These are phyloP conservation scores for Neoboletus subvelutipes DNA, from an alignment of 768 basidiomycete species.

Conservation along the genomic window DNA sequence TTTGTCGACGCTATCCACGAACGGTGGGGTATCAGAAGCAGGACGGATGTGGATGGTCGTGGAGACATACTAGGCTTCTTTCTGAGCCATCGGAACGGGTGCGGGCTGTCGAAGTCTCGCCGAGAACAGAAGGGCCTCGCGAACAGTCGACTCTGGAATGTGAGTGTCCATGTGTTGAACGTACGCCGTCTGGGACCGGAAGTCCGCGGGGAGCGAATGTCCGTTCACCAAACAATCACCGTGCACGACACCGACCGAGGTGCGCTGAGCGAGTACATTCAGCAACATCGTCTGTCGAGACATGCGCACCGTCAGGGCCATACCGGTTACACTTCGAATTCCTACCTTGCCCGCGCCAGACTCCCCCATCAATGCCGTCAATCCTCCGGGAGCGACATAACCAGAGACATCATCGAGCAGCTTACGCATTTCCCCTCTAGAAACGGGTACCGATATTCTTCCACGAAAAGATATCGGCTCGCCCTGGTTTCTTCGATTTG, in stretches of 20 bases:
- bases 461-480: conserved; percentile 76
- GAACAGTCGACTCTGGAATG: conserved; percentile 69
- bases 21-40: neutral
- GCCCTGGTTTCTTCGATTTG: conserved; percentile 16
- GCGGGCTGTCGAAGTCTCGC: conserved; percentile 76
- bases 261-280: conserved; percentile 55
- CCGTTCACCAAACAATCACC: conserved; percentile 60
- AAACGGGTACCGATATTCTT: conserved; percentile 54
- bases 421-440: conserved; percentile 36
- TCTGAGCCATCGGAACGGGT: conserved; percentile 62
- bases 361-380: conserved; percentile 53
- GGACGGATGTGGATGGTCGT: neutral
- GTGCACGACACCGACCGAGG: conserved; percentile 44
- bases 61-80: conserved; percentile 69
- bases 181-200: conserved; percentile 56
- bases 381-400: conserved; percentile 49
- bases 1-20: conserved; percentile 44
- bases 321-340: neutral
- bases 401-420: conserved; percentile 48
- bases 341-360: conserved; percentile 33
- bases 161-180: conserved; percentile 82
- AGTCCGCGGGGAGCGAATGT: conserved; percentile 51
- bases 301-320: neutral
- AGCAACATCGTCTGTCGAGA: conserved; percentile 51
- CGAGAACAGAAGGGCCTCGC: conserved; percentile 79